phyloP scores from a whole-genome alignment of 1,139 yeast species.

The Saccharomyces hybrid region DNA sequence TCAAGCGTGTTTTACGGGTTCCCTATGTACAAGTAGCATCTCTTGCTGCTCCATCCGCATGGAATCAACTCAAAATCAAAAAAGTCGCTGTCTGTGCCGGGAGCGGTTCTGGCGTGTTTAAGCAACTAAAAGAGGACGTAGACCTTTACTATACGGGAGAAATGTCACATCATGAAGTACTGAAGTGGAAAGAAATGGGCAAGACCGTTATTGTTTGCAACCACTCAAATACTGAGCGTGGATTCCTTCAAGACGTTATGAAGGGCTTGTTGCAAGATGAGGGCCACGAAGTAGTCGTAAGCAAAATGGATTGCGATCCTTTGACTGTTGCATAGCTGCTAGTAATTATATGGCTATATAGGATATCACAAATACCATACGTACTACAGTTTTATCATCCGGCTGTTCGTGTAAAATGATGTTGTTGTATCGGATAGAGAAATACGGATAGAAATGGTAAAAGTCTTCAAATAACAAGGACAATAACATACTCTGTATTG shows the following conservation, averaged over 20 bases:
- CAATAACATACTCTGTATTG: background rate
- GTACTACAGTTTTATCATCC: background rate
- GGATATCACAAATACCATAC: background rate
- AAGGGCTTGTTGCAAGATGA: slow-evolving; percentile 42
- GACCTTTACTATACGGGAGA: slow-evolving; percentile 89
- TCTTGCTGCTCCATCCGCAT: slow-evolving; percentile 28
- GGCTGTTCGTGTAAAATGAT: too few relatives aligned
- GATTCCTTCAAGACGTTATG: slow-evolving; percentile 49
- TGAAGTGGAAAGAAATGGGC: slow-evolving; percentile 65
- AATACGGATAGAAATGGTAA: too few relatives aligned
- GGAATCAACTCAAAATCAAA: slow-evolving; percentile 33
- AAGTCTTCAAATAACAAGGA: too few relatives aligned
- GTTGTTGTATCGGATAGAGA: too few relatives aligned
- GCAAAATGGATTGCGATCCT: slow-evolving; percentile 52
- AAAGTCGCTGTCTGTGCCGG: slow-evolving; percentile 93
- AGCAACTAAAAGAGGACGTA: slow-evolving; percentile 36
- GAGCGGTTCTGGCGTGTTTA: slow-evolving; percentile 66
- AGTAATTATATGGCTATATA: background rate
- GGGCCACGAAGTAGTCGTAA: slow-evolving; percentile 37
- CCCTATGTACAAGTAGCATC: slow-evolving; percentile 59
- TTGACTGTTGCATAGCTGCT: slow-evolving; percentile 21
- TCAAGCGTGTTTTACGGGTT: slow-evolving; percentile 50
- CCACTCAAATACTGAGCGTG: slow-evolving; percentile 90
- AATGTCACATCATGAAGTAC: slow-evolving; percentile 83
- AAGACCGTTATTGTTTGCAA: slow-evolving; percentile 68